Evolutionary conservation across 2,329 filamentous ascomycete species (phyloP).

Genomic region (Pseudofabraea citricarpa): DNA sequence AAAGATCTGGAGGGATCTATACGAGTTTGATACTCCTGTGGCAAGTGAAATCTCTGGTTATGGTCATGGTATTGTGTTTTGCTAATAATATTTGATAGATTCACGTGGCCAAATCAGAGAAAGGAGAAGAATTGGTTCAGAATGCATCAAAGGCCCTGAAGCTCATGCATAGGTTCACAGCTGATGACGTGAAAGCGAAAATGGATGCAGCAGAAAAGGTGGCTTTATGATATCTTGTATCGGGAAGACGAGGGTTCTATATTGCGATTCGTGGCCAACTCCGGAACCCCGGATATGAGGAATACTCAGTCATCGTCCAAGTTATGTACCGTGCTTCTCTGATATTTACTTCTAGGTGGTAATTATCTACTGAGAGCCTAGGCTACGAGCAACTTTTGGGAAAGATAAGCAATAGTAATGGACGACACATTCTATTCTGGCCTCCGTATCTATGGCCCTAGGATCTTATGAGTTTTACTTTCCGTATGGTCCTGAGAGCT

Average conservation of each 20-base stretch:
- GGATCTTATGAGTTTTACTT: too few species aligned
- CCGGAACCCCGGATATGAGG: too few species aligned
- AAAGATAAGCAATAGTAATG: not conserved
- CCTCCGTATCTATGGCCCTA: too few species aligned
- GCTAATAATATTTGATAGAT: too few species aligned
- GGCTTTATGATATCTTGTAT: not conserved
- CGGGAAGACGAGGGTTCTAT: too few species aligned
- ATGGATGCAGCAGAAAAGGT: conserved; percentile 54
- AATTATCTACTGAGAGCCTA: too few species aligned
- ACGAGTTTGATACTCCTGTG: conserved; percentile 79
- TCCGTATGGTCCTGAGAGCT: conserved; percentile 24
- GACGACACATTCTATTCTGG: not conserved
- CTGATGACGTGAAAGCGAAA: conserved; percentile 58
- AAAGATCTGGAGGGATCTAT: conserved; percentile 64
- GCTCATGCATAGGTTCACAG: conserved; percentile 73
- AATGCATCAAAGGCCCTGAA: conserved; percentile 46
- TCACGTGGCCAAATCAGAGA: conserved; percentile 53
- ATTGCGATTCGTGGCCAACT: too few species aligned
- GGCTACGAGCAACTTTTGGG: too few species aligned
- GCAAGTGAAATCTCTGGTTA: conserved; percentile 40
- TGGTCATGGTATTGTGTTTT: too few species aligned
- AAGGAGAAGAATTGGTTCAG: conserved; percentile 44
- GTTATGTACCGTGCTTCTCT: too few species aligned
- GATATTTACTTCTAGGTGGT: too few species aligned
- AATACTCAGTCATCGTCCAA: too few species aligned